Evolutionary conservation across 73 alveolate species (phyloP).

Genomic region (Durusdinium trenchii): DNA sequence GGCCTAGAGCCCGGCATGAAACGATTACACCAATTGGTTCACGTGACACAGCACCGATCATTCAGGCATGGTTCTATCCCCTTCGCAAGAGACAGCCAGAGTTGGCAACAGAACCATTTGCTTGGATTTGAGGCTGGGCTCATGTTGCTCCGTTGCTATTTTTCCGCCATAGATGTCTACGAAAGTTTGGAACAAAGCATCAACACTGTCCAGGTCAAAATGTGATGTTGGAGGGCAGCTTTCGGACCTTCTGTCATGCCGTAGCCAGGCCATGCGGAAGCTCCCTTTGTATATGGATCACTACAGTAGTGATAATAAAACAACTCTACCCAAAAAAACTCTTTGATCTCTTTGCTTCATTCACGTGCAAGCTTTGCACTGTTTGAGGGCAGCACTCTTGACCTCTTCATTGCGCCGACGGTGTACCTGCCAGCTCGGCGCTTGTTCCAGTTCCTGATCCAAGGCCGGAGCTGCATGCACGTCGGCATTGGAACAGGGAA

Average conservation of each 20-base stretch:
- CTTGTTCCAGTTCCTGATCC: conserved; percentile 68
- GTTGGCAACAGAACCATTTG: conserved; percentile 65
- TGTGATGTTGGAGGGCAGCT: conserved; percentile 57
- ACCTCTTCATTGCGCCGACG: conserved; percentile 62
- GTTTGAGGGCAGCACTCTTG: conserved; percentile 77
- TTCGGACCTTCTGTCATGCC: conserved; percentile 66
- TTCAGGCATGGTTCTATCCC: conserved; percentile 58
- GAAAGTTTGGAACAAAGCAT: no score
- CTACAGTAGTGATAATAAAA: neutral
- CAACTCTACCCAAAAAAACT: neutral
- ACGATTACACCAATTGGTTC: neutral
- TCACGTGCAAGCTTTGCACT: no score
- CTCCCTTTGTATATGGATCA: neutral
- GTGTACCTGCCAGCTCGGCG: conserved; percentile 74
- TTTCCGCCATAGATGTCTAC: neutral
- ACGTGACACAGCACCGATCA: no score
- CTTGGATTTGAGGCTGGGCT: conserved; percentile 75
- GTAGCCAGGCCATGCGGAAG: conserved; percentile 39
- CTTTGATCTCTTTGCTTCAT: no score
- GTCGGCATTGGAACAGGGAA: neutral
- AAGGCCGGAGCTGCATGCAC: neutral
- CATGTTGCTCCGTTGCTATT: neutral
- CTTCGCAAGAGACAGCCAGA: conserved; percentile 55
- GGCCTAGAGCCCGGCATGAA: neutral
- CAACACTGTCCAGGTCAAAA: conserved; percentile 41